phyloP scores from a whole-genome alignment of 1,284 basidiomycete species.

The Ustilago tritici region DNA sequence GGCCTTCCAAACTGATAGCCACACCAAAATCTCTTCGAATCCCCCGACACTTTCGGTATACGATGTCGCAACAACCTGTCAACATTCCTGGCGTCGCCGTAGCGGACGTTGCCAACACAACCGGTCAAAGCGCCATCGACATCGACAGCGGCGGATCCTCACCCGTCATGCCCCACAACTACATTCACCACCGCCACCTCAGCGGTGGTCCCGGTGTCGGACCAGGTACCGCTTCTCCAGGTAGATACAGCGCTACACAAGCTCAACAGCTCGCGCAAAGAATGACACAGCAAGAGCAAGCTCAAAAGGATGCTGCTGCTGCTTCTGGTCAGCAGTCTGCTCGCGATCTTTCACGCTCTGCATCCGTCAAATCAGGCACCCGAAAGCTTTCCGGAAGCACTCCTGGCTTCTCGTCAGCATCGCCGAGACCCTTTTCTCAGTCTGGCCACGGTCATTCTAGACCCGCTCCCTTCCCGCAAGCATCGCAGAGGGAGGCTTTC shows the following conservation, averaged over 20 bases:
- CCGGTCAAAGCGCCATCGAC: slow-evolving; percentile 36
- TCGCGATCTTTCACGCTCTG: slow-evolving; percentile 33
- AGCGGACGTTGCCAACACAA: slow-evolving; percentile 7
- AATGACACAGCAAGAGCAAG: slow-evolving; percentile 42
- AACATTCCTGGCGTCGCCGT: slow-evolving; percentile 12
- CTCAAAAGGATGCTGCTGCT: slow-evolving; percentile 24
- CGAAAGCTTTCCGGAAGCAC: slow-evolving; percentile 33
- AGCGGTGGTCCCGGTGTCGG: slow-evolving; percentile 66
- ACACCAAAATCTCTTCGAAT: not conserved
- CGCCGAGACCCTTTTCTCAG: slow-evolving; percentile 48
- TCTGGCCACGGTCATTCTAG: slow-evolving; percentile 43
- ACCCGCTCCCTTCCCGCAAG: slow-evolving; percentile 57
- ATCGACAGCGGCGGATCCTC: slow-evolving; percentile 38
- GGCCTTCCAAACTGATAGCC: not conserved
- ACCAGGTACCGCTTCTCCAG: slow-evolving; percentile 48
- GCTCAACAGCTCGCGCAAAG: slow-evolving; percentile 40
- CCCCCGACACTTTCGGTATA: not conserved
- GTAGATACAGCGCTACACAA: slow-evolving; percentile 42
- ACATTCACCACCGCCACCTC: slow-evolving; percentile 77
- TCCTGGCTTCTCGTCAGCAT: slow-evolving; percentile 40
- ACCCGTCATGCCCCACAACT: slow-evolving; percentile 61
- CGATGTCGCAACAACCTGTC: slow-evolving; percentile 39
- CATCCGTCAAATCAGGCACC: slow-evolving; percentile 26
- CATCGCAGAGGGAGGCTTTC: slow-evolving; percentile 53
- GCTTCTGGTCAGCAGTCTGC: slow-evolving; percentile 5